Percentiles rank a stretch among this genome's conserved stretches.
phyloP scores from a whole-genome alignment of 2,329 filamentous ascomycete species.

The Trichoderma atrobrunneum region DNA sequence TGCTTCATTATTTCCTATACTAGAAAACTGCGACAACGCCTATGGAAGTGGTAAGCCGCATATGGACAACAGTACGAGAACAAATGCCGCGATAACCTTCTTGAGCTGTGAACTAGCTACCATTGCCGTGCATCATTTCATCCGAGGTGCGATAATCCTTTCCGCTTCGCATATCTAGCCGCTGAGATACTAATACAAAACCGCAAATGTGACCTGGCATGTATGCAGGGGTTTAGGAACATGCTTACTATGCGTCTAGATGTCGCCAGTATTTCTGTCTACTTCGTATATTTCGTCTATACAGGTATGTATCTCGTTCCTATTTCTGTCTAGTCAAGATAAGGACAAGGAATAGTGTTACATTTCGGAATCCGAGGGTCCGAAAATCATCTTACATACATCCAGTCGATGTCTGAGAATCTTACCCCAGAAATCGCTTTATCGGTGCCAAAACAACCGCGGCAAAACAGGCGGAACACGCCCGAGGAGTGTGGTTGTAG shows the following conservation, averaged over 20 bases:
- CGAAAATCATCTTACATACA: neutral
- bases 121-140: neutral
- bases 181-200: neutral
- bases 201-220: neutral
- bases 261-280: neutral
- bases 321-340: neutral
- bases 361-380: neutral
- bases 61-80: neutral
- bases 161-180: neutral
- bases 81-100: neutral
- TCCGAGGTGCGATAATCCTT: neutral
- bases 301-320: neutral
- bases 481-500: neutral
- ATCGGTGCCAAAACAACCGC: neutral
- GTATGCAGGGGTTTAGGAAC: neutral
- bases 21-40: neutral
- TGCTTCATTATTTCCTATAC: neutral
- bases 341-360: neutral
- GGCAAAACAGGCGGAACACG: neutral
- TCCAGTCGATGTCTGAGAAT: no score
- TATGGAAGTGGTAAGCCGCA: neutral
- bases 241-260: neutral
- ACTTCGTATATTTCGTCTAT: neutral
- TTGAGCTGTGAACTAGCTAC: neutral
- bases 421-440: neutral